Base-by-base conservation (phyloP, 345 rosid genomes). In the Rhodamnia argentea region DNA sequence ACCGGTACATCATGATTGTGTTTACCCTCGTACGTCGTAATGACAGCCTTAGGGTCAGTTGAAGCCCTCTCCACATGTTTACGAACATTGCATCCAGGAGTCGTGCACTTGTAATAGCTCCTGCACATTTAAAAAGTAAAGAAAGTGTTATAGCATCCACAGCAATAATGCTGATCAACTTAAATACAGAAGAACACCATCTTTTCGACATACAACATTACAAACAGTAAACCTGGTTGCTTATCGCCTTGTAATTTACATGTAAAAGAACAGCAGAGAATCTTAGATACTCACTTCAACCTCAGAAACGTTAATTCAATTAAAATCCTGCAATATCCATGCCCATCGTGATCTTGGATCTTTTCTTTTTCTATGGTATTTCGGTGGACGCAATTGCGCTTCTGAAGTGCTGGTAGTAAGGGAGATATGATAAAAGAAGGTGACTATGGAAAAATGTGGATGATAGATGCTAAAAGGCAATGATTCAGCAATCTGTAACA, bases 61-160 rank as follows among this genome's bases (percentile, higher is more conserved):
- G 98, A 93, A 86, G 99, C 96, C 87, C 99, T 95, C 90, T 96
- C 99, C 52, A 96, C 99, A 16, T 94, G 99, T 92, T 96, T 96
- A 27, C 99, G 93, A 64, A 96, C 97, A 47, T 95, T 93, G 85
- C 99, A 96, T 85, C 94, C 96, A 1, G 86, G 90, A 82, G 95
- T 93, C 40, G 98, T 95, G 88, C 99, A 95, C 89, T 96, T 96
- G 87, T 96, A 96, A 88, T 95, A 96, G 89, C 98, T 96, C 94
- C 99, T 96, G 93, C 76, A 86, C 56, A 84, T 70, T 32, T 70
- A 70, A 51, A 18, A 23, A 22, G 62, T 60, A 64, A 88, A 62
- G 42, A 70, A 0, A 0, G 47, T 70, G 9, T 70, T 70, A 70
- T 32, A 32, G 78, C 78, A 18, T 70, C 76, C 78, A 18, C 78